Conservation (phyloP, 805 yeast genomes). For the Zygosaccharomyces kombuchaensis region DNA sequence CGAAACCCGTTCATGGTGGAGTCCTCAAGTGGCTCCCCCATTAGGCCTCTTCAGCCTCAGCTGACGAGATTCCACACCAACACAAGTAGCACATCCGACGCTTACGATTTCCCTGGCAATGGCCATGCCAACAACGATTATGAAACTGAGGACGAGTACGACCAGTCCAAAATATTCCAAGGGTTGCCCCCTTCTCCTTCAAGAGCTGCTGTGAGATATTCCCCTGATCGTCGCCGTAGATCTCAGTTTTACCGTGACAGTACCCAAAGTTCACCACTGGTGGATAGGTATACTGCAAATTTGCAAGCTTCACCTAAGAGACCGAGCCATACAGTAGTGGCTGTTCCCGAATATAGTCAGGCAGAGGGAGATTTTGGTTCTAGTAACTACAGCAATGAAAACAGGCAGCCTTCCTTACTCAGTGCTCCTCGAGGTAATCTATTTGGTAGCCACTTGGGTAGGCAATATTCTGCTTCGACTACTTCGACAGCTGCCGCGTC, state of each 20-base stretch:
- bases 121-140: constrained; percentile 7
- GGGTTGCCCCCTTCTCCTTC: constrained; percentile 40
- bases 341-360: constrained; percentile 41
- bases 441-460: constrained; percentile 12
- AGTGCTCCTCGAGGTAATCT: constrained; percentile 10
- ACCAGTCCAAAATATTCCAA: constrained; percentile 31
- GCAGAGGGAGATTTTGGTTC: constrained; percentile 29
- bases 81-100: constrained; percentile 20
- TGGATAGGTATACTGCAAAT: constrained; percentile 61
- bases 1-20: constrained; percentile 36
- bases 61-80: constrained; percentile 29
- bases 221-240: constrained; percentile 39
- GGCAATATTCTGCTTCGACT: constrained; percentile 24
- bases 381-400: constrained; percentile 21
- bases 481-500: constrained; percentile 27
- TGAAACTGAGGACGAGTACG: constrained; percentile 20
- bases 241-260: constrained; percentile 31
- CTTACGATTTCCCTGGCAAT: constrained; percentile 2
- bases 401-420: constrained; percentile 10
- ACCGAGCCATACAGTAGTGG: constrained; percentile 46
- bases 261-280: constrained; percentile 35
- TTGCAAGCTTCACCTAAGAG: constrained; percentile 69
- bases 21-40: constrained; percentile 28
- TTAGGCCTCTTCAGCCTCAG: constrained; percentile 26
- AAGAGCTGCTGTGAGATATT: constrained; percentile 36